Evolutionary conservation across 2,329 filamentous ascomycete species (phyloP), one percentile per base, ranked within the genome.

Genomic region (Colletotrichum caudatum): DNA sequence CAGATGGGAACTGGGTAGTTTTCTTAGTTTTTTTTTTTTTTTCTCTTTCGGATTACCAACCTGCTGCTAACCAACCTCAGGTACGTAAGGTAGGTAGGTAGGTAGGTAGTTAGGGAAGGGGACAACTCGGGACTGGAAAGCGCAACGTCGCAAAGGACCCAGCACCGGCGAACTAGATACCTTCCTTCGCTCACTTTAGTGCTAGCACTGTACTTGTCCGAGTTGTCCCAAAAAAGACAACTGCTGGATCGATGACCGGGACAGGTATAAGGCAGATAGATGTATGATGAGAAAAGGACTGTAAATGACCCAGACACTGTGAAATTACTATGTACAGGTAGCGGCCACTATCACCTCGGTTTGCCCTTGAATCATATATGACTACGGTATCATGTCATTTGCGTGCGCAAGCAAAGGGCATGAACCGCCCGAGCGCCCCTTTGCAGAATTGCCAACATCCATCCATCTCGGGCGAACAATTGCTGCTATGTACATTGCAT

Each of bases 41-140:
- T 54, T 62, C 59, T 62, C 61, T 54, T 62, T 46, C 59, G 59
- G 59, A 62, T 64, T 70, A 67, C 67, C 67, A 51, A 41, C 41
- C 33, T 39, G 61, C 51, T 67, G 67, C 56, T 51, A 64, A 57
- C 50, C 23, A 64, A 64, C 50, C 23, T 29, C 8, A 46, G 44
- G n/a, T 18, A 53, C 61, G 26, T 29, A 29, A 29, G 26, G 3
- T 29, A 29, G 26, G 26, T 29, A 29, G 26, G 26, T 29, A 29
- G 26, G 26, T 29, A 29, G 29, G 29, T 29, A 29, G 29, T 3
- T 29, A 3, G 29, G 64, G 66, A 53, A 66, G 48, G 66, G 53
- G 39, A 59, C 35, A 65, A 53, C 11, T 51, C 39, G 39, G 39
- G 39, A 35, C n/a, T 33, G 59, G 8, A 51, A 51, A 26, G 46